These are phyloP conservation scores for Fusarium pseudoanthophilum DNA, from an alignment of 2,329 filamentous ascomycete species.

Conservation along the genomic window DNA sequence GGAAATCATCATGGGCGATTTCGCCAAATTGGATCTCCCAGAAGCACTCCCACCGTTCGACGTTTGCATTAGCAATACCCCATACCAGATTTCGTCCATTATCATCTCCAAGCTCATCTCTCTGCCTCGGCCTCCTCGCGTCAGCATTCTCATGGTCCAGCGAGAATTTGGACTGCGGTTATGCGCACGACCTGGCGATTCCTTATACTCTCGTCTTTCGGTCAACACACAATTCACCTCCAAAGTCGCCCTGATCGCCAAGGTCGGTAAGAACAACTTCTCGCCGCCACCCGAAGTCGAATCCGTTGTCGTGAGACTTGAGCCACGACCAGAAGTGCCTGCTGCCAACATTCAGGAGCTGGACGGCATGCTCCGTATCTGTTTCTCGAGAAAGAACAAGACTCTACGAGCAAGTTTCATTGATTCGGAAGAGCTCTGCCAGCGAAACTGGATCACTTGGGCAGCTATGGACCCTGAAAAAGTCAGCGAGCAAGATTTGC, in stretches of 20 bases:
- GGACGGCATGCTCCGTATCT: background rate
- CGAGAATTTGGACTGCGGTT: background rate
- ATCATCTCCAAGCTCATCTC: background rate
- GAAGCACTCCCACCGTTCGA: background rate
- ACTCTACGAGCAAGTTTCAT: background rate
- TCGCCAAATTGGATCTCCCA: background rate
- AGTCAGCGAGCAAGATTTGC: conserved; percentile 11
- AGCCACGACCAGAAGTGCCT: background rate
- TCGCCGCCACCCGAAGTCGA: background rate
- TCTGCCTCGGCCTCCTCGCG: background rate
- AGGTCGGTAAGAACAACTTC: background rate
- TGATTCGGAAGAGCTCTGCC: background rate
- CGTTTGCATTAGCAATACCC: background rate
- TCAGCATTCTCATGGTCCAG: background rate
- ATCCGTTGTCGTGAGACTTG: background rate
- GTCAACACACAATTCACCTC: background rate
- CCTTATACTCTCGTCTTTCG: background rate
- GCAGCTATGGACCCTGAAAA: background rate
- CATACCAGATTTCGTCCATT: background rate
- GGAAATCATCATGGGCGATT: background rate
- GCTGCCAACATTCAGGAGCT: background rate
- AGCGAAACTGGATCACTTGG: background rate
- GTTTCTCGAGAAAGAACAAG: background rate
- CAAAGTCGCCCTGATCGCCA: background rate
- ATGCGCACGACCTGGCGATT: background rate